Evolutionary conservation across 106 monocot species (phyloP), one percentile per base, ranked within the genome.

Genomic region (Amphibolis antarctica): DNA sequence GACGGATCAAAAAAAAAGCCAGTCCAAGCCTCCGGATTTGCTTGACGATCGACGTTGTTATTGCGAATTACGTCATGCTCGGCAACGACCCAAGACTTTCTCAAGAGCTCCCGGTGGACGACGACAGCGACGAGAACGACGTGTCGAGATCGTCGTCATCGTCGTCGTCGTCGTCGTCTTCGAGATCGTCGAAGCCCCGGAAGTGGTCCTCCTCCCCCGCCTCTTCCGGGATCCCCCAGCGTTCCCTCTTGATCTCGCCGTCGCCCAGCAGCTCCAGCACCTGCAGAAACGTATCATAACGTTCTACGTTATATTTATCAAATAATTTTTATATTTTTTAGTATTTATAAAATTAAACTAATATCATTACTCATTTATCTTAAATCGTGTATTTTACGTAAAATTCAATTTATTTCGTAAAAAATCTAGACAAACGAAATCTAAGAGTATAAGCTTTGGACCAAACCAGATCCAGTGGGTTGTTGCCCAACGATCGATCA

Each of bases 161-260:
- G 13, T 14, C 55, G 26, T 24, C 21, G 12, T 55, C 55, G 21
- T 26, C 56, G 12, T 57, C 56, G 5, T 42, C 42, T 42, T 61
- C 63, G 21, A 63, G 63, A 22, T 63, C 63, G 10, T 63, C 63
- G 13, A 47, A 45, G 5, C 63, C 27, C 63, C 63, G 47, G 27
- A 63, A 63, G 12, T n/a, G n/a, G n/a, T 28, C 47, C 15, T 46
- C 63, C 12, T 47, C 63, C 1, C 47, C 63, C 3, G 13, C 23
- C 25, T 63, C 63, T 36, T 63, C 63, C 25, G 12, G 46, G 23
- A 27, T 26, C 10, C 27, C 47, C 63, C 63, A 63, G 25, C 46
- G 43, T 18, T 63, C 63, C 22, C 25, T 9, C 63, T 15, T 14
- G 3, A 63, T 63, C 27, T 46, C 63, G 47, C 46, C 63, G 23